Conservation (phyloP, 2,329 filamentous ascomycete genomes). For the Clonostachys rosea region DNA sequence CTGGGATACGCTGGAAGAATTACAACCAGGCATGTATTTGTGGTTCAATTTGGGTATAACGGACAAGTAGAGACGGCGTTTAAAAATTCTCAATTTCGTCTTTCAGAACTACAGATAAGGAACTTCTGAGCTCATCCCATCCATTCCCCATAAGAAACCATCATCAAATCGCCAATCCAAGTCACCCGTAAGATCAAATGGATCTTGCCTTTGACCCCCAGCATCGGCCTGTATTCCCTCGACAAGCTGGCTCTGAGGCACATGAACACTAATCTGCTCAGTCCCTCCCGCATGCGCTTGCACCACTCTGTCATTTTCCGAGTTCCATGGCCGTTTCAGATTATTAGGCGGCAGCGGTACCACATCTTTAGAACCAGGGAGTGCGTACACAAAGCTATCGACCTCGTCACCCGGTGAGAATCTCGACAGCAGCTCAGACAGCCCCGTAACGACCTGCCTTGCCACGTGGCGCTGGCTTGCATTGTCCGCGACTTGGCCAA, state of each 20-base stretch:
- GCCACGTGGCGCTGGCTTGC: constrained; percentile 8
- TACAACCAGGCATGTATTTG: too few species aligned
- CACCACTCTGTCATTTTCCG: neutral
- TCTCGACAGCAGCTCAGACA: constrained; percentile 7
- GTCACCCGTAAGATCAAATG: constrained; percentile 9
- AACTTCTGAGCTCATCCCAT: constrained; percentile 3
- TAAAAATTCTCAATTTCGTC: too few species aligned
- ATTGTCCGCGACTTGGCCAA: constrained; percentile 6
- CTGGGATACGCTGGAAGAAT: too few species aligned
- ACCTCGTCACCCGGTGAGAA: constrained; percentile 2
- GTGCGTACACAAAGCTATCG: constrained; percentile 3
- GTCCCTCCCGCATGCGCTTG: neutral
- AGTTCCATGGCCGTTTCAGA: too few species aligned
- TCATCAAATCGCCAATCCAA: constrained; percentile 11
- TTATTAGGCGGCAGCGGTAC: too few species aligned
- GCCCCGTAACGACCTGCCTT: constrained; percentile 8
- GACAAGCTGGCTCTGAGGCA: too few species aligned
- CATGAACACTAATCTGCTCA: neutral
- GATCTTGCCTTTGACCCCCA: constrained; percentile 4
- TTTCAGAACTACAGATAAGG: constrained; percentile 1
- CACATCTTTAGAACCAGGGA: neutral
- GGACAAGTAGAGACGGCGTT: too few species aligned
- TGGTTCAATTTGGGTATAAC: too few species aligned
- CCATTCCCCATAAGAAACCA: constrained; percentile 9
- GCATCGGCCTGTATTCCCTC: neutral